These are phyloP conservation scores for Blastobotrys mokoenaii DNA, from an alignment of 805 yeast species.

Conservation along the genomic window DNA sequence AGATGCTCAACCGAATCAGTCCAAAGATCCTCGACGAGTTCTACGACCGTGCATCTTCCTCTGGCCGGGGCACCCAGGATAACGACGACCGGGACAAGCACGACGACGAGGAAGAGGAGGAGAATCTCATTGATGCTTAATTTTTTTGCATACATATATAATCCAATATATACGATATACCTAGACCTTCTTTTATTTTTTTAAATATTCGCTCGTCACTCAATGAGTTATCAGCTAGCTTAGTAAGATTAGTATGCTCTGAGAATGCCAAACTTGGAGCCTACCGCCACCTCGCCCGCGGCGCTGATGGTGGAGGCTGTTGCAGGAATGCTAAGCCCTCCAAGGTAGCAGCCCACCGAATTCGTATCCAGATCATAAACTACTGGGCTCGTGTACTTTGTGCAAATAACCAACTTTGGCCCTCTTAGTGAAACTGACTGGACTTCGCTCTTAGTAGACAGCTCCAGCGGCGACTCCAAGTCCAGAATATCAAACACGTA, in stretches of 20 bases:
- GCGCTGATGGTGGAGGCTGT: background rate
- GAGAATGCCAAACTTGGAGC: background rate
- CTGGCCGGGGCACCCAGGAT: slow-evolving; percentile 23
- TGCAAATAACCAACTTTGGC: too few species aligned
- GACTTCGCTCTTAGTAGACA: too few species aligned
- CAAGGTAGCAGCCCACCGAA: too few species aligned
- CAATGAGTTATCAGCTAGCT: too few species aligned
- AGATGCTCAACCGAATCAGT: slow-evolving; percentile 94
- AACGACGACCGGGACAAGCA: slow-evolving; percentile 40
- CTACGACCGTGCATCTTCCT: slow-evolving; percentile 61
- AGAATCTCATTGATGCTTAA: slow-evolving; percentile 32
- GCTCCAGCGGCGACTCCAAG: too few species aligned
- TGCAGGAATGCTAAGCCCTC: background rate
- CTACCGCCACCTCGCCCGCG: background rate
- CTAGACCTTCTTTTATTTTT: background rate
- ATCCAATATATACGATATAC: background rate
- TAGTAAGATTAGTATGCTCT: slow-evolving; percentile 1
- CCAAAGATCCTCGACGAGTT: slow-evolving; percentile 94
- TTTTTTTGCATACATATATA: background rate
- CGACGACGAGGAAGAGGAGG: slow-evolving; percentile 26
- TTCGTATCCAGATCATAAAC: too few species aligned
- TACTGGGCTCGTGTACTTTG: too few species aligned
- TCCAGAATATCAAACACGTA: too few species aligned
- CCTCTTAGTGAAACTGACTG: too few species aligned
- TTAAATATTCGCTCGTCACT: too few species aligned